Percentiles rank a stretch among this genome's conserved stretches.
Conservation (phyloP, 306 rosid genomes). For the Calophaca sinica region DNA sequence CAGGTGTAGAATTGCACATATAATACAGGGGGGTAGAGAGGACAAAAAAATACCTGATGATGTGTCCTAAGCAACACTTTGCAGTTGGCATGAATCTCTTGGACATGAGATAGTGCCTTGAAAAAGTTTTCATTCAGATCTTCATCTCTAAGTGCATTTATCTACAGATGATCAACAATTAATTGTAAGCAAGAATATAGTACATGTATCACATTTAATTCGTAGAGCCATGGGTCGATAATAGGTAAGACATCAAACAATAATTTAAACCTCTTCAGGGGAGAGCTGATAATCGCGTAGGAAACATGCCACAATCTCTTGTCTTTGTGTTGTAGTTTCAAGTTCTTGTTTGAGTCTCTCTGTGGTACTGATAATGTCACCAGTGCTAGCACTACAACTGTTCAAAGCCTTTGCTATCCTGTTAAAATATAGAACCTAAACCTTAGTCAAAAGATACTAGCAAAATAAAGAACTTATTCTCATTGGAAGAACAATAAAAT, state of each 20-base stretch:
- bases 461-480: constrained; percentile 10
- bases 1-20: constrained; percentile 16
- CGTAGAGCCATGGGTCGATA: constrained; percentile 28
- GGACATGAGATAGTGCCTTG: constrained; percentile 96
- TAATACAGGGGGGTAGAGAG: constrained; percentile 16
- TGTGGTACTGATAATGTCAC: constrained; percentile 89
- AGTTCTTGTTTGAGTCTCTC: constrained; percentile 93
- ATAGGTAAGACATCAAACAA: constrained; percentile 32
- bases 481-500: constrained; percentile 20
- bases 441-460: constrained; percentile 26
- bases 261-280: constrained; percentile 68
- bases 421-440: constrained; percentile 30
- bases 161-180: constrained; percentile 55
- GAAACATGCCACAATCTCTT: constrained; percentile 86
- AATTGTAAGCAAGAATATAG: constrained; percentile 34
- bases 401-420: constrained; percentile 80
- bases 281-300: constrained; percentile 96
- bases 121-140: constrained; percentile 79
- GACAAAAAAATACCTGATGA: constrained; percentile 74
- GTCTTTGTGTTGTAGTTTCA: constrained; percentile 80
- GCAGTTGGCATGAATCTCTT: constrained; percentile 94
- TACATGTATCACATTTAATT: constrained; percentile 14
- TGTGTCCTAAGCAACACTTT: constrained; percentile 90
- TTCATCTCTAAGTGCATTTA: constrained; percentile 87
- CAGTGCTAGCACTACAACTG: constrained; percentile 81